Percentiles rank a stretch among this genome's conserved stretches.
phyloP scores from a whole-genome alignment of 768 basidiomycete genomes.

The Hypsizygus marmoreus region DNA sequence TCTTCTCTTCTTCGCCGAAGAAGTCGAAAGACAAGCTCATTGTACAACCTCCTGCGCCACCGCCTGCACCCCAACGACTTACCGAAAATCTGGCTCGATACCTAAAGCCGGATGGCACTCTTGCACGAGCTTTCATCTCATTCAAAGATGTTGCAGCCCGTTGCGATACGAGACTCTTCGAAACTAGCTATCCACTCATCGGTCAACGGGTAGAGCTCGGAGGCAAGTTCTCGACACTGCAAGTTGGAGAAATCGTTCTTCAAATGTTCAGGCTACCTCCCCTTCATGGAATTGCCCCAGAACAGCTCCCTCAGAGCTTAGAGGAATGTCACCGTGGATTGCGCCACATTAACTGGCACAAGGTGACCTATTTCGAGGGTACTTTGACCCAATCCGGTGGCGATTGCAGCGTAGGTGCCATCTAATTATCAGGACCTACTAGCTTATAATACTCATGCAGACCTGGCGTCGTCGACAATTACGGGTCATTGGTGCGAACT shows the following conservation, averaged over 20 bases:
- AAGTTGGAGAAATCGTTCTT: conserved; percentile 85
- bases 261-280: conserved; percentile 92
- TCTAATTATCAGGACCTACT: conserved; percentile 1
- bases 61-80: conserved; percentile 46
- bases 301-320: conserved; percentile 85
- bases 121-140: conserved; percentile 84
- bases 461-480: conserved; percentile 83
- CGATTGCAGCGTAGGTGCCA: conserved; percentile 76
- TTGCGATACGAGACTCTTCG: conserved; percentile 85
- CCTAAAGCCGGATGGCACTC: conserved; percentile 81
- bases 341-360: conserved; percentile 91
- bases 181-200: conserved; percentile 80
- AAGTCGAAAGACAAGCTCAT: conserved; percentile 53
- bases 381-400: conserved; percentile 92
- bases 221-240: conserved; percentile 59
- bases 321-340: conserved; percentile 92
- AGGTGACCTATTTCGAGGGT: conserved; percentile 92
- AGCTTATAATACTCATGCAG: conserved; percentile 36
- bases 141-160: conserved; percentile 85
- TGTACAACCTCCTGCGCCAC: conserved; percentile 37
- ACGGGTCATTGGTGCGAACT: conserved; percentile 80
- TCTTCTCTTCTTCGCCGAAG: conserved; percentile 78
- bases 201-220: conserved; percentile 67
- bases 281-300: conserved; percentile 75
- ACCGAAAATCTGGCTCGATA: conserved; percentile 82